These are phyloP conservation scores for Meyerozyma smithsonii DNA, from an alignment of 1,139 yeast genomes.

Conservation along the genomic window DNA sequence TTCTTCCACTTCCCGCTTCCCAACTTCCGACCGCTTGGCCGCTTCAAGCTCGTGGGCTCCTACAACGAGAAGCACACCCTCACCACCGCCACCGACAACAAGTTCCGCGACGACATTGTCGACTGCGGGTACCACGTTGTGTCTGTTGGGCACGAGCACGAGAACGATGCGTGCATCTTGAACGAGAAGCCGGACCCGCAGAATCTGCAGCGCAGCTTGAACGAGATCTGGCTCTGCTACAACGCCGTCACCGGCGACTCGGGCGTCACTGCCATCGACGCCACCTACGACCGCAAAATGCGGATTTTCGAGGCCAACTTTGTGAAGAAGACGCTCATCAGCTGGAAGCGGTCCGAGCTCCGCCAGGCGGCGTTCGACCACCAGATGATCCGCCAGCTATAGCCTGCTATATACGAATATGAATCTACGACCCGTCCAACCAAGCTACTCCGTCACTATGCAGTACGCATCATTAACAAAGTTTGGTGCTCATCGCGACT, in stretches of 20 bases:
- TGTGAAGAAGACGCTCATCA: slow-evolving; percentile 21
- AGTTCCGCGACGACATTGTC: slow-evolving; percentile 33
- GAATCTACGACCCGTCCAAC: background rate
- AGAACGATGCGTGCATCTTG: slow-evolving; percentile 48
- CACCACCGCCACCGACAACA: slow-evolving; percentile 27
- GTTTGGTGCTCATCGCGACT: background rate
- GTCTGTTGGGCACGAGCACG: slow-evolving; percentile 54
- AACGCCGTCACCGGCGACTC: slow-evolving; percentile 37
- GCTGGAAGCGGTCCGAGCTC: slow-evolving; percentile 37
- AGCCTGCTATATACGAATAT: background rate
- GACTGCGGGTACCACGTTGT: slow-evolving; percentile 39
- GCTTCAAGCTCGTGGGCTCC: slow-evolving; percentile 44
- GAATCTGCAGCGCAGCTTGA: slow-evolving; percentile 2
- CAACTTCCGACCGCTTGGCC: slow-evolving; percentile 46
- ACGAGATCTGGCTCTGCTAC: slow-evolving; percentile 37
- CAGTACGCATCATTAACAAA: slow-evolving; percentile 1
- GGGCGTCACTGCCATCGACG: slow-evolving; percentile 24
- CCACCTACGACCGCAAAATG: slow-evolving; percentile 26
- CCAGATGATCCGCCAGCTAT: slow-evolving; percentile 23
- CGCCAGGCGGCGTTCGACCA: slow-evolving; percentile 27
- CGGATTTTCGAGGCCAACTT: slow-evolving; percentile 35
- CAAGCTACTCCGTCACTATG: background rate
- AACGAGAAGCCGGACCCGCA: slow-evolving; percentile 1
- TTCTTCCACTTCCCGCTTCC: slow-evolving; percentile 51
- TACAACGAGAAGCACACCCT: slow-evolving; percentile 44